These are phyloP conservation scores for Papiliotrema terrestris DNA, from an alignment of 1,284 basidiomycete genomes.

Conservation along the genomic window DNA sequence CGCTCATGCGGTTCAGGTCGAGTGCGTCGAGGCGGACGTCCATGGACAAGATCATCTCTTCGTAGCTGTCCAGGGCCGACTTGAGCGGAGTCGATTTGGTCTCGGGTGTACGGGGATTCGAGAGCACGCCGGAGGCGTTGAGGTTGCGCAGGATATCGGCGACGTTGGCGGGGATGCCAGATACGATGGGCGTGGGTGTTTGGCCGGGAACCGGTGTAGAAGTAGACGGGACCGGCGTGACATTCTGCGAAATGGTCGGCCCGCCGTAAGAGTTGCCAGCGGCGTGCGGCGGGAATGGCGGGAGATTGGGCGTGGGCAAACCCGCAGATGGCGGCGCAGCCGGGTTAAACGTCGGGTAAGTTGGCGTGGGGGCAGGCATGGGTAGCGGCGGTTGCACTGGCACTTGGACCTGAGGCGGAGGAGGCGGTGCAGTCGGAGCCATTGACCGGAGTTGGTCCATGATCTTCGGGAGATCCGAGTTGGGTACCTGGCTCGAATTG, in stretches of 20 bases:
- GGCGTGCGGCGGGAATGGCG: background rate
- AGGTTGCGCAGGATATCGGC: slow-evolving; percentile 41
- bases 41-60: slow-evolving; percentile 65
- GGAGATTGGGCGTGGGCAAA: slow-evolving; percentile 4
- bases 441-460: slow-evolving; percentile 37
- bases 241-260: background rate
- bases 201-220: slow-evolving; percentile 22
- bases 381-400: background rate
- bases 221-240: background rate
- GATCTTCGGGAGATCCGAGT: slow-evolving; percentile 38
- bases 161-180: slow-evolving; percentile 31
- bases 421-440: slow-evolving; percentile 43
- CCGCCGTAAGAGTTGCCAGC: no score
- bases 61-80: slow-evolving; percentile 61
- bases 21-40: slow-evolving; percentile 65
- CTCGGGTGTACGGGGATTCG: slow-evolving; percentile 54
- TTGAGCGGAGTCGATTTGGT: slow-evolving; percentile 28
- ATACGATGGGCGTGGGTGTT: slow-evolving; percentile 9
- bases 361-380: slow-evolving; percentile 6
- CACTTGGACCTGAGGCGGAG: background rate
- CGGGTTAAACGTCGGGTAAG: slow-evolving; percentile 8
- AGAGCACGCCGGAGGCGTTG: slow-evolving; percentile 30
- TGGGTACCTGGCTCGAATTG: slow-evolving; percentile 28
- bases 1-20: slow-evolving; percentile 66
- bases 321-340: slow-evolving; percentile 8